phyloP scores from a whole-genome alignment of 768 basidiomycete genomes.

The Auriscalpium vulgare region DNA sequence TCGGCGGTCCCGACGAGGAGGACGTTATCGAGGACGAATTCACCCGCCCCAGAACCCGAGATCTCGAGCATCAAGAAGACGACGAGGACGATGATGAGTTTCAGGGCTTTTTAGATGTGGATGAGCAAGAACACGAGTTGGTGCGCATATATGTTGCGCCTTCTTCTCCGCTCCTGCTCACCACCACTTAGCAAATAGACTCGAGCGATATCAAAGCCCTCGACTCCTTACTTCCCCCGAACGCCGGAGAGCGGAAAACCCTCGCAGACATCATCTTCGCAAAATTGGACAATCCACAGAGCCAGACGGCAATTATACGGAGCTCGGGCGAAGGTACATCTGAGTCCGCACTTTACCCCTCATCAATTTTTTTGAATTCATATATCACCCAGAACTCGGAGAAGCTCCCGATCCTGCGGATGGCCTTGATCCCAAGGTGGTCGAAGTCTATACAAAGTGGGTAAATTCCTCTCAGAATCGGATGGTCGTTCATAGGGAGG shows the following conservation, averaged over 20 bases:
- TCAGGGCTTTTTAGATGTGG: conserved; percentile 28
- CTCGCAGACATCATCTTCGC: conserved; percentile 96
- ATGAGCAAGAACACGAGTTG: conserved; percentile 40
- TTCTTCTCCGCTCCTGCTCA: background rate
- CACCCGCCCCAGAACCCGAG: conserved; percentile 19
- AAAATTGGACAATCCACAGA: conserved; percentile 65
- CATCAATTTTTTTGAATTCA: background rate
- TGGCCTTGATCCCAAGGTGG: conserved; percentile 86
- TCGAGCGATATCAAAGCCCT: conserved; percentile 80
- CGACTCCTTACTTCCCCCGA: conserved; percentile 71
- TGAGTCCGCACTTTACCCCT: conserved; percentile 5
- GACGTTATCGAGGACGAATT: conserved; percentile 21
- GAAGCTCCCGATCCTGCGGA: conserved; percentile 63
- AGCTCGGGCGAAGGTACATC: conserved; percentile 48
- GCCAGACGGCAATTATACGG: conserved; percentile 46
- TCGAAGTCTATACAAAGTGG: conserved; percentile 89
- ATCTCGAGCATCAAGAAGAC: conserved; percentile 31
- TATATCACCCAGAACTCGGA: conserved; percentile 43
- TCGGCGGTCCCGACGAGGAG: conserved; percentile 45
- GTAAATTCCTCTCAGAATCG: conserved; percentile 17
- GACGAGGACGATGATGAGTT: conserved; percentile 53
- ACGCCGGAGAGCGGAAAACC: conserved; percentile 70
- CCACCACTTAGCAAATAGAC: conserved; percentile 67
- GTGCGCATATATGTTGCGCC: conserved; percentile 24
- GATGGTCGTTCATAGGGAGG: background rate